These are phyloP conservation scores for Candida cerambycidarum DNA, from an alignment of 805 yeast species.

Conservation along the genomic window DNA sequence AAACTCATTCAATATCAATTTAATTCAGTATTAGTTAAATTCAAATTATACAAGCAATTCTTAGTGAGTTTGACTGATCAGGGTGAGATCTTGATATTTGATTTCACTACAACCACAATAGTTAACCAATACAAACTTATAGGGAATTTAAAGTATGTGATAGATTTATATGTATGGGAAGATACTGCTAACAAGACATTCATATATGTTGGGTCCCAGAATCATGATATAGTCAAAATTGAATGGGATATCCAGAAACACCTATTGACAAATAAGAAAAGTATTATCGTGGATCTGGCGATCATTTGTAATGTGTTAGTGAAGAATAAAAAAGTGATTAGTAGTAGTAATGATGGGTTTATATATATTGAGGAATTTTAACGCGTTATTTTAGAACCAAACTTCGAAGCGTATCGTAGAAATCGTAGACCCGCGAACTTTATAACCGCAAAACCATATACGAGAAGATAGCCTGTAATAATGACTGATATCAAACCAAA, in stretches of 20 bases:
- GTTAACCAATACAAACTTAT: constrained; percentile 9
- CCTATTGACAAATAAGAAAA: not conserved
- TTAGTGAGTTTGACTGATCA: constrained; percentile 8
- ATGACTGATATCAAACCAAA: too few relatives aligned
- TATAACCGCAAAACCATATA: too few relatives aligned
- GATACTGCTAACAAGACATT: not conserved
- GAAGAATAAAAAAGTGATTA: constrained; percentile 1
- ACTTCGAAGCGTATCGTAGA: too few relatives aligned
- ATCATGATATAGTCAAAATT: constrained; percentile 1
- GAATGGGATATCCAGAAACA: constrained; percentile 8
- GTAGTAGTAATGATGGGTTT: constrained; percentile 9
- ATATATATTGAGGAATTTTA: constrained; percentile 5
- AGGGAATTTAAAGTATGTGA: constrained; percentile 2
- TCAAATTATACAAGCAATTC: constrained; percentile 4
- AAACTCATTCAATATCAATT: constrained; percentile 13
- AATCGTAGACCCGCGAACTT: too few relatives aligned
- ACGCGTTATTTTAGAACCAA: too few relatives aligned
- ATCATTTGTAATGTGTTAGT: constrained; percentile 1
- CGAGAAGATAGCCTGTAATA: too few relatives aligned
- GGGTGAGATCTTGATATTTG: constrained; percentile 11
- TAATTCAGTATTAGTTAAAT: constrained; percentile 10
- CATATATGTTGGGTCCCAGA: constrained; percentile 6
- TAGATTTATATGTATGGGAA: not conserved
- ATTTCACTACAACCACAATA: not conserved
- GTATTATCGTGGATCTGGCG: not conserved